Conservation (phyloP, 2,329 filamentous ascomycete species). For the Xylaria sp. region DNA sequence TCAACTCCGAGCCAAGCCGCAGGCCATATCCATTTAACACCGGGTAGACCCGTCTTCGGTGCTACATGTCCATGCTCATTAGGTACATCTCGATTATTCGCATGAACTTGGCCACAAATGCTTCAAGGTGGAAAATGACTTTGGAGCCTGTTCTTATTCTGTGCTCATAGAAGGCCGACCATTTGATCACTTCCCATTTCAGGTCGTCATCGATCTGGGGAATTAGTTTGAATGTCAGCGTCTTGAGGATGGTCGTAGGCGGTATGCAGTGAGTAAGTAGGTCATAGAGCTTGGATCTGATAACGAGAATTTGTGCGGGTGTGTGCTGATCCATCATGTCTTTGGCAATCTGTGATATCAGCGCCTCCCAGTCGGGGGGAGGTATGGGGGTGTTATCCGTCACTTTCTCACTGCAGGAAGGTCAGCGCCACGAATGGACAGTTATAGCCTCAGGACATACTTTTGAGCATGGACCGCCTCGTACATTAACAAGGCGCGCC, state of each 20-base stretch:
- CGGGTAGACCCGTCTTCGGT: not conserved
- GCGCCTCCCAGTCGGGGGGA: constrained; percentile 94
- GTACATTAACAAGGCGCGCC: constrained; percentile 93
- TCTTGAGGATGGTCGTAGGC: constrained; percentile 92
- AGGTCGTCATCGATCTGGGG: constrained; percentile 86
- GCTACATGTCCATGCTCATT: constrained; percentile 83
- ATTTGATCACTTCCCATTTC: constrained; percentile 92
- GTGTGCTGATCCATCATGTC: constrained; percentile 94
- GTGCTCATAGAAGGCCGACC: constrained; percentile 98
- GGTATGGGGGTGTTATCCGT: constrained; percentile 89
- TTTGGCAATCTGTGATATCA: constrained; percentile 88
- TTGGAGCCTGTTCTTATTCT: constrained; percentile 91
- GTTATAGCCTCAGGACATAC: constrained; percentile 62
- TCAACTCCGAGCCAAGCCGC: constrained; percentile 33
- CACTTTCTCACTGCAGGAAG: constrained; percentile 78
- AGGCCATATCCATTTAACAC: constrained; percentile 23
- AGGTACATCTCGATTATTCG: constrained; percentile 89
- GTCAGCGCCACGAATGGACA: constrained; percentile 47
- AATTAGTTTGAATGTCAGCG: constrained; percentile 92
- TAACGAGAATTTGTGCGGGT: constrained; percentile 86
- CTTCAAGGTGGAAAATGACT: constrained; percentile 97
- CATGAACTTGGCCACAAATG: constrained; percentile 99
- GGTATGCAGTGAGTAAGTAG: constrained; percentile 97
- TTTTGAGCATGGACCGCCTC: constrained; percentile 98
- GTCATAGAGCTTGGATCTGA: constrained; percentile 95